phyloP scores from a whole-genome alignment of 805 yeast genomes.

The Saccharomyces paradoxus region DNA sequence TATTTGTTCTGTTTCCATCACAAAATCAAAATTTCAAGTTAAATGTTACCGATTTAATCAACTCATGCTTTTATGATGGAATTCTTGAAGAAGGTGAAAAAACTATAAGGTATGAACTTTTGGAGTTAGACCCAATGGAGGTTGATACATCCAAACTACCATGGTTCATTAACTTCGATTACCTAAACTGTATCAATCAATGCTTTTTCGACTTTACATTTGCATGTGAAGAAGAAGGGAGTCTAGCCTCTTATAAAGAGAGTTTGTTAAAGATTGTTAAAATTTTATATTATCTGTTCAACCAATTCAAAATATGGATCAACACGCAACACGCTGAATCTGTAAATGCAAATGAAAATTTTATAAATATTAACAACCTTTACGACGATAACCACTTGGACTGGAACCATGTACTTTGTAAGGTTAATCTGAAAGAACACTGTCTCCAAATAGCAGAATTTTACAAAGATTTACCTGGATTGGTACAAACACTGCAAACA shows the following conservation, averaged over 20 bases:
- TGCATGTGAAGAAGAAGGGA: conserved; percentile 10
- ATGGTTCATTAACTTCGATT: conserved; percentile 43
- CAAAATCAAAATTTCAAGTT: conserved; percentile 10
- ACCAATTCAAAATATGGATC: conserved; percentile 32
- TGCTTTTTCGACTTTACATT: conserved; percentile 31
- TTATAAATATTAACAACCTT: conserved; percentile 27
- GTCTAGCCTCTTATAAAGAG: conserved; percentile 3
- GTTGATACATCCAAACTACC: conserved; percentile 26
- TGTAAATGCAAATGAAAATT: conserved; percentile 16
- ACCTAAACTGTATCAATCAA: conserved; percentile 35
- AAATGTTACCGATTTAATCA: conserved; percentile 18
- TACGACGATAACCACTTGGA: conserved; percentile 20
- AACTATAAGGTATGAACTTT: conserved; percentile 27
- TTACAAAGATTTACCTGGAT: conserved; percentile 55
- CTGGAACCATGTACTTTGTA: conserved; percentile 57
- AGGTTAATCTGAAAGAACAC: conserved; percentile 41
- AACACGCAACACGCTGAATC: conserved; percentile 8
- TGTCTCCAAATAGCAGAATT: conserved; percentile 58
- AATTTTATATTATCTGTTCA: conserved; percentile 34
- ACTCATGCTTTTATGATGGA: conserved; percentile 22
- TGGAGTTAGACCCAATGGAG: conserved; percentile 28
- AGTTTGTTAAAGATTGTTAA: conserved; percentile 33
- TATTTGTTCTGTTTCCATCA: not conserved
- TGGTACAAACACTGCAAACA: conserved; percentile 38
- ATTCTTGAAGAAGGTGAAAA: conserved; percentile 37